Base-by-base conservation (phyloP, 2,329 filamentous ascomycete genomes). In the Penicillium digitatum region DNA sequence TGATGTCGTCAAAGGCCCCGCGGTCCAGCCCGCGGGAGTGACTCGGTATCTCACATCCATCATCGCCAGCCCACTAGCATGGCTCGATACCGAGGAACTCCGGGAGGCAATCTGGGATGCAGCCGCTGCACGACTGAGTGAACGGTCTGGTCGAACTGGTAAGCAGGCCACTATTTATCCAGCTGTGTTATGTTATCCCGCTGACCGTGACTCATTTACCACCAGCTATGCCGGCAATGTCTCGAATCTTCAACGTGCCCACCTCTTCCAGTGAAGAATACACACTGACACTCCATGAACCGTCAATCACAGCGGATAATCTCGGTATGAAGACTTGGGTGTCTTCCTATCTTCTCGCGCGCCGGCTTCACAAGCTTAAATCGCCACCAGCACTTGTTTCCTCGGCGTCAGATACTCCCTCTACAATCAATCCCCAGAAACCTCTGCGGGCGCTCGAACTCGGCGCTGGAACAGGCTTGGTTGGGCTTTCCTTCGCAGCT, bases 311-410 rank as follows among this genome's bases (percentile, higher is more conserved):
- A 0, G 88, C 88, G 7, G 93, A 96, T 72, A 88, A 89, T 56
- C 79, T 97, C 18, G 94, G 94, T 1, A 81, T 95, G 71, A 97
- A 99, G 73, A 99, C 94, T 0, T 97, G 94, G 94, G 90, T 89
- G 0, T 93, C 91, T 0, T 93, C 91, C 0, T 95, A 91, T 67
- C 81, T 95, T 2, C 84, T 97, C 5, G 88, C 93, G 0, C 87
- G 84, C 62, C 84, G 88, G 24, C 81, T 97, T 26, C 66, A 72
- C 54, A 61, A 54, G 4, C 52, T 75, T 52, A 69, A 69, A 14
- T 62, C 70, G 4, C 59, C 69, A 8, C 66, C 69, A 14, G 55
- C 66, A 34, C 65, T 74, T 39, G 62, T 74, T 12, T 68, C 67
- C 2, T 59, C 65, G 7, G 56, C 59, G 6, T 57, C 64, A 2